A percentile compares a stretch with the other conserved stretches of the same genome.
Evolutionary conservation across 257 asterid genomes (phyloP).

Genomic region (Scutellaria barbata): DNA sequence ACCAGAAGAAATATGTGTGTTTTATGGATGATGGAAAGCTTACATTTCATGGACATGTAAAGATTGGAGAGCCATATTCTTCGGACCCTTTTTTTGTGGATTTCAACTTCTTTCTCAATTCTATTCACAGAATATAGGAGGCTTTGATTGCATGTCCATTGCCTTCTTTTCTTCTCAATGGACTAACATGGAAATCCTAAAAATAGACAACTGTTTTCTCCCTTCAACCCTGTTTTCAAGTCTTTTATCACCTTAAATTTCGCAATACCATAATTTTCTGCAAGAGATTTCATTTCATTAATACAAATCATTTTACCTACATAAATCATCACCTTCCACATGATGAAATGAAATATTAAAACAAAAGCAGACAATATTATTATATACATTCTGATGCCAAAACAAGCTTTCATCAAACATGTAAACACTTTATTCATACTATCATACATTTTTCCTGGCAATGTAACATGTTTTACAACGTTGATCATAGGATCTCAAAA

Average conservation of each 20-base stretch:
- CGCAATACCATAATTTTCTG: not conserved
- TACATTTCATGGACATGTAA: slow-evolving; percentile 32
- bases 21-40: slow-evolving; percentile 44
- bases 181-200: slow-evolving; percentile 32
- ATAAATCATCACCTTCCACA: too few species aligned
- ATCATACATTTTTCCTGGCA: not conserved
- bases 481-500: not conserved
- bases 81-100: slow-evolving; percentile 37
- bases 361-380: too few species aligned
- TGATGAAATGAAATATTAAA: too few species aligned
- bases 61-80: slow-evolving; percentile 36
- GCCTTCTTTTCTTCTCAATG: not conserved
- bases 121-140: slow-evolving; percentile 26
- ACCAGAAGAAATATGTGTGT: slow-evolving; percentile 27
- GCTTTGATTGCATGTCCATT: slow-evolving; percentile 25
- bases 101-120: slow-evolving; percentile 36
- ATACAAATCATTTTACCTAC: too few species aligned
- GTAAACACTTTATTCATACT: not conserved
- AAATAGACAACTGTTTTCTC: not conserved
- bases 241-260: slow-evolving; percentile 1
- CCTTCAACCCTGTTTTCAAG: not conserved
- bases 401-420: not conserved
- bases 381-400: too few species aligned
- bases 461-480: too few species aligned
- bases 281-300: too few species aligned